These are phyloP conservation scores for Ophiocordyceps australis DNA, from an alignment of 2,329 filamentous ascomycete genomes.

Conservation along the genomic window DNA sequence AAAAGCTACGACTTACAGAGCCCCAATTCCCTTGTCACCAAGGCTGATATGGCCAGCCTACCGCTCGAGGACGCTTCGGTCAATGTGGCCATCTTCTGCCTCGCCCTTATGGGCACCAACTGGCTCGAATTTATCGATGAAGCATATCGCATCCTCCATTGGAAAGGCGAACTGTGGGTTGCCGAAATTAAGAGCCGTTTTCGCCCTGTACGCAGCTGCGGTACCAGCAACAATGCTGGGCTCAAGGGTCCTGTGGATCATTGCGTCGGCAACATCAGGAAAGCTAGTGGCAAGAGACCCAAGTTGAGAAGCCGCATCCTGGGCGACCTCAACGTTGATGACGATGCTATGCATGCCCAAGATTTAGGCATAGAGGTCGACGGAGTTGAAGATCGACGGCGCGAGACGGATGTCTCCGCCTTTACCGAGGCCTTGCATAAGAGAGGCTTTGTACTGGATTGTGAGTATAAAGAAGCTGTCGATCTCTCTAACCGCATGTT, in stretches of 20 bases:
- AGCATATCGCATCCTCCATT: constrained; percentile 76
- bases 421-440: constrained; percentile 72
- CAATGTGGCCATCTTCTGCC: constrained; percentile 84
- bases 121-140: constrained; percentile 96
- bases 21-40: constrained; percentile 58
- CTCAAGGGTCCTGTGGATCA: constrained; percentile 41
- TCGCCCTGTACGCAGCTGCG: constrained; percentile 17
- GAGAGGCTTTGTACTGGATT: constrained; percentile 71
- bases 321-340: constrained; percentile 20
- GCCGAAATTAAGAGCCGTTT: constrained; percentile 95
- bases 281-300: constrained; percentile 26
- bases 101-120: constrained; percentile 97
- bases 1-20: constrained; percentile 77
- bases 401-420: constrained; percentile 70
- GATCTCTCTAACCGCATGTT: constrained; percentile 96
- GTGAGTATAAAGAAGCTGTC: constrained; percentile 38
- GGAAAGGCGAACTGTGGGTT: constrained; percentile 93
- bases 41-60: constrained; percentile 74
- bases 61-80: constrained; percentile 58
- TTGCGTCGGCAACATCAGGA: constrained; percentile 53
- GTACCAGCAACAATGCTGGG: too few relatives aligned
- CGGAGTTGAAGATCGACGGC: constrained; percentile 39
- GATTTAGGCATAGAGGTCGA: constrained; percentile 55
- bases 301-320: too few relatives aligned
- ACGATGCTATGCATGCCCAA: constrained; percentile 28